Base-by-base conservation (phyloP, 495 filamentous ascomycete species). In the Neurospora sp. region DNA sequence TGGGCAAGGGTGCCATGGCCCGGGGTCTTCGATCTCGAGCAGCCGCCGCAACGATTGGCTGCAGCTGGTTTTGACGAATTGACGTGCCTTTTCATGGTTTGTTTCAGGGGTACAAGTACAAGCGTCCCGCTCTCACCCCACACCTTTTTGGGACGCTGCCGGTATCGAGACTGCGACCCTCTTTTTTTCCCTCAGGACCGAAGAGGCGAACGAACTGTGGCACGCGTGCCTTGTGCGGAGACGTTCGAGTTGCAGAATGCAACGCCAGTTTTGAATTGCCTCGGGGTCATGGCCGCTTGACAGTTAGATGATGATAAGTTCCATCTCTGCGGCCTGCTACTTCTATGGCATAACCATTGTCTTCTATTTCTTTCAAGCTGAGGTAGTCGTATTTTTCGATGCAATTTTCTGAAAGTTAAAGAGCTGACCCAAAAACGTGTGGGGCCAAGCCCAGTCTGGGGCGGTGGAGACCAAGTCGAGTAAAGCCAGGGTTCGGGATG, bases 71-170 rank as follows among this genome's bases (percentile, higher is more conserved):
- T 78, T 76, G 76, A 78, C 76, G 70, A 76, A 74, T 78, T 76
- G 76, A 78, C 76, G 70, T 78, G 75, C 78, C 70, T 76, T 39
- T 70, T 35, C 40, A 38, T 72, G 72, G 70, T 73, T 73, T 73
- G 78, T 79, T 79, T 79, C 78, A 79, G 78, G 77, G 78, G 77
- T 72, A 72, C 60, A 37, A 42, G 73, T 77, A 77, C 77, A 72
- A 69, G 60, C 70, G 16, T 75, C 40, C 74, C 76, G 39, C 66
- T 70, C 60, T 73, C 62, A 54, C 75, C 73, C 49, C 73, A 69
- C 41, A 73, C 39, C 37, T 41, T 66, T 66, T 66, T 66, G 27
- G 27, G 23, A 66, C 54, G 16, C 54, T 66, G 54, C 54, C 27
- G 54, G 27, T 66, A 35, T 66, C 54, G 12, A 66, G 54, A 66